These are phyloP conservation scores for Pinus albicaulis DNA, from an alignment of 75 land plant genomes.

Conservation along the genomic window DNA sequence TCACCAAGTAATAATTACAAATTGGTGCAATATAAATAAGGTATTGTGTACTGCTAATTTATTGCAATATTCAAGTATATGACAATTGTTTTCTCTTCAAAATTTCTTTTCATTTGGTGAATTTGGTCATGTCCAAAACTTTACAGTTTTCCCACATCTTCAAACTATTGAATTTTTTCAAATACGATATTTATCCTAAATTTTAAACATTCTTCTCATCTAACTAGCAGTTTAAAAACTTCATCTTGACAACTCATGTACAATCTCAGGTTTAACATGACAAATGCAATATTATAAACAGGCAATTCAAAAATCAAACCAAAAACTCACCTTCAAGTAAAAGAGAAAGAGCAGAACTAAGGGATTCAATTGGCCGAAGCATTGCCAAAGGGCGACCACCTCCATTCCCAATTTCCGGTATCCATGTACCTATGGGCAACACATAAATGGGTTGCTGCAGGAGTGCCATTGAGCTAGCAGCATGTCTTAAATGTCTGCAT, in stretches of 20 bases:
- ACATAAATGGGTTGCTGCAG: slow-evolving; percentile 67
- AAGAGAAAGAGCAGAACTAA: slow-evolving; percentile 73
- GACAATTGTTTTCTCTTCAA: too few relatives aligned
- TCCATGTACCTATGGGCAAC: slow-evolving; percentile 81
- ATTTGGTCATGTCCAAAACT: too few relatives aligned
- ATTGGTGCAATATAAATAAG: too few relatives aligned
- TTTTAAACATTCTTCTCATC: background rate
- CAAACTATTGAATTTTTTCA: too few relatives aligned
- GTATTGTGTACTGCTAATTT: too few relatives aligned
- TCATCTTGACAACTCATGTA: background rate
- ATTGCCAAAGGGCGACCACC: slow-evolving; percentile 53
- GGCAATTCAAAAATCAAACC: background rate
- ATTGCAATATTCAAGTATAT: too few relatives aligned
- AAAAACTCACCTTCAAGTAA: slow-evolving; percentile 65
- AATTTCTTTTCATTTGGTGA: too few relatives aligned
- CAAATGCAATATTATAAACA: background rate
- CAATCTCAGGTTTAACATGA: background rate
- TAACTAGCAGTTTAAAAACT: background rate
- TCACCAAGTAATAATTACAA: too few relatives aligned
- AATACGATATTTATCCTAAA: too few relatives aligned
- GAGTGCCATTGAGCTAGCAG: slow-evolving; percentile 64
- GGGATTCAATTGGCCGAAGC: slow-evolving; percentile 69
- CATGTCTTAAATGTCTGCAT: slow-evolving; percentile 83
- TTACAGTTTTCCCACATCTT: too few relatives aligned
- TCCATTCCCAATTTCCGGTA: slow-evolving; percentile 62